A percentile compares a stretch with the other conserved stretches of the same genome.
Conservation (phyloP, 257 asterid species). For the Primulina eburnea region DNA sequence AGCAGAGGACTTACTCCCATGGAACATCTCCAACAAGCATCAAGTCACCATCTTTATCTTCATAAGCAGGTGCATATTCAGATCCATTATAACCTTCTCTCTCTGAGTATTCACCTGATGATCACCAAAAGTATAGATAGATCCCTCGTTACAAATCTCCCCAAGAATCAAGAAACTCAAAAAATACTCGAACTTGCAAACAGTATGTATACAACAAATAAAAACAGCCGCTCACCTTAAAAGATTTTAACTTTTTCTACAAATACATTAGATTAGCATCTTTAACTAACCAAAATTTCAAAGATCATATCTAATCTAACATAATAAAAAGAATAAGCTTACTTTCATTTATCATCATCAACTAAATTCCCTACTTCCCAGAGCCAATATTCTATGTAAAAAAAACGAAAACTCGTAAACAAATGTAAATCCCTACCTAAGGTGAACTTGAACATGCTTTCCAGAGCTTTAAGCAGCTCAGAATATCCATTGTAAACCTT, state of each 20-base stretch:
- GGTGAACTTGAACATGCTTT: slow-evolving; percentile 55
- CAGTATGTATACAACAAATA: not conserved
- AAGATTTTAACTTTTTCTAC: not conserved
- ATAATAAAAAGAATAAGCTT: not conserved
- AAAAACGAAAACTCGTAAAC: not conserved
- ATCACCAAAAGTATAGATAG: not conserved
- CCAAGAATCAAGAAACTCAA: not conserved
- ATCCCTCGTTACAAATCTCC: not conserved
- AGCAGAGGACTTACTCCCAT: slow-evolving; percentile 47
- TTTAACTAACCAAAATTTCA: not conserved
- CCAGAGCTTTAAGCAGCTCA: slow-evolving; percentile 52
- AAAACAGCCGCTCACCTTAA: not conserved
- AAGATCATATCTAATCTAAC: not conserved
- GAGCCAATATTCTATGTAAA: not conserved
- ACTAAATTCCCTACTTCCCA: not conserved
- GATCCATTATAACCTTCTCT: slow-evolving; percentile 64
- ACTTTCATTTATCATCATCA: too few species aligned
- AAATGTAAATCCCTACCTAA: slow-evolving; percentile 34
- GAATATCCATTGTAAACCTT: slow-evolving; percentile 44
- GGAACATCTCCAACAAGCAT: slow-evolving; percentile 79
- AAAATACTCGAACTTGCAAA: not conserved
- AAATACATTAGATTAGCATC: not conserved
- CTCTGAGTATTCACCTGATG: slow-evolving; percentile 46
- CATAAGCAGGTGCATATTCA: slow-evolving; percentile 62
- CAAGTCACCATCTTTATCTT: slow-evolving; percentile 72